A percentile compares a stretch with the other conserved stretches of the same genome.
Conservation (phyloP, 2,329 filamentous ascomycete genomes). For the Diaporthe citri region DNA sequence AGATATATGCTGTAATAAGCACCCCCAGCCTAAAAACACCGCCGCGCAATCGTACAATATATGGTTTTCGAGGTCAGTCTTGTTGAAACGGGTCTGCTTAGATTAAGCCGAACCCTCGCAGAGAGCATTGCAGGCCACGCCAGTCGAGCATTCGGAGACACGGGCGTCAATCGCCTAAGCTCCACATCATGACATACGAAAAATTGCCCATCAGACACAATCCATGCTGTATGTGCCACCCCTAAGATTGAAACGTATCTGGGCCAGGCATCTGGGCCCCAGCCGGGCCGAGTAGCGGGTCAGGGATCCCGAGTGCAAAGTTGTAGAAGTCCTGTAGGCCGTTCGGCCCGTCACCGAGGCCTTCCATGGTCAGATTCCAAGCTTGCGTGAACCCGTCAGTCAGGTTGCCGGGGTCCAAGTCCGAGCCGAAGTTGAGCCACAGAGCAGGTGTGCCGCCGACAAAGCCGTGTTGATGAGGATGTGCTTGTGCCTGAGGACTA, state of each 20-base stretch:
- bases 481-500: slow-evolving; percentile 37
- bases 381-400: slow-evolving; percentile 58
- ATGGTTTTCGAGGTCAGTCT: not conserved
- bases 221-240: not conserved
- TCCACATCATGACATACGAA: not conserved
- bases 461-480: slow-evolving; percentile 41
- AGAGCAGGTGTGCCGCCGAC: slow-evolving; percentile 43
- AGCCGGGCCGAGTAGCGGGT: slow-evolving; percentile 38
- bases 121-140: not conserved
- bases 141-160: not conserved
- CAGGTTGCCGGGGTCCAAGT: slow-evolving; percentile 53
- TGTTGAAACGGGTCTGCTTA: not conserved
- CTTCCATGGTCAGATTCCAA: slow-evolving; percentile 57
- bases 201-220: not conserved
- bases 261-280: slow-evolving; percentile 34
- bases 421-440: slow-evolving; percentile 49
- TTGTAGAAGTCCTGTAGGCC: slow-evolving; percentile 36
- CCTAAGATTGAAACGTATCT: slow-evolving; percentile 34
- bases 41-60: not conserved
- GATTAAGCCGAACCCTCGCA: not conserved
- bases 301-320: slow-evolving; percentile 39
- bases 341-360: slow-evolving; percentile 48
- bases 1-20: not conserved
- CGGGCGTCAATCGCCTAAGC: not conserved
- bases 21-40: not conserved